Evolutionary conservation across 2,329 filamentous ascomycete genomes (phyloP), one percentile per base, ranked within the genome.

Genomic region (Alternaria sp.): DNA sequence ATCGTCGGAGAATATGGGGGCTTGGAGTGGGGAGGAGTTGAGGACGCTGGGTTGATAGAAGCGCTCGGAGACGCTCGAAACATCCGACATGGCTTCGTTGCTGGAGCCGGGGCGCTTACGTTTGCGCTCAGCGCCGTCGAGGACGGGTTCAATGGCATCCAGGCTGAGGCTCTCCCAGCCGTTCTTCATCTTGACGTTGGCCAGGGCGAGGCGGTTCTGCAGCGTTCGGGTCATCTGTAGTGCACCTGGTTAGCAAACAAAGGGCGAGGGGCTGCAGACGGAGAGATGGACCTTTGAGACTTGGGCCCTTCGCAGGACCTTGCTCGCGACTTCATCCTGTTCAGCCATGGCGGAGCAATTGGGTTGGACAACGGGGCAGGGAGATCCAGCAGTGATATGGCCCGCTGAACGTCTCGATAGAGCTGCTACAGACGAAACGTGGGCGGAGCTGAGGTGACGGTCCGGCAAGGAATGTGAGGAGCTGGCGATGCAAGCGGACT

Each of bases 101-200:
- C 85, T 84, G 70, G 83, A 85, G 69, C 84, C 84, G 58, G 90
- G 85, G 72, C 91, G 87, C 81, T 90, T 91, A 71, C 90, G 87
- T 82, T 91, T 88, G 77, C 94, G 86, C 81, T 95, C 88, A 77
- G 93, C 88, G 23, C 61, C 57, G 77, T 95, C 91, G 67, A 95
- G 84, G 78, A 90, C 91, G 55, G 93, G 93, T 81, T 97, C 93
- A 82, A 97, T 93, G 65, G 86, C 90, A 78, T 93, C 92, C 75
- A 96, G 88, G 67, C 91, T 92, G 78, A 97, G 87, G 80, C 96
- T 92, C 81, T 97, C 91, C 90, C 93, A 96, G 79, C 94, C 94
- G 83, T 97, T 91, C 82, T 96, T 93, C 71, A 96, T 93, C 84
- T 98, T 98, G 87, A 97, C 96, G 81, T 96, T 96, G 78, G 96